Conservation (phyloP, 805 yeast genomes). For the Candida ipomoeae region DNA sequence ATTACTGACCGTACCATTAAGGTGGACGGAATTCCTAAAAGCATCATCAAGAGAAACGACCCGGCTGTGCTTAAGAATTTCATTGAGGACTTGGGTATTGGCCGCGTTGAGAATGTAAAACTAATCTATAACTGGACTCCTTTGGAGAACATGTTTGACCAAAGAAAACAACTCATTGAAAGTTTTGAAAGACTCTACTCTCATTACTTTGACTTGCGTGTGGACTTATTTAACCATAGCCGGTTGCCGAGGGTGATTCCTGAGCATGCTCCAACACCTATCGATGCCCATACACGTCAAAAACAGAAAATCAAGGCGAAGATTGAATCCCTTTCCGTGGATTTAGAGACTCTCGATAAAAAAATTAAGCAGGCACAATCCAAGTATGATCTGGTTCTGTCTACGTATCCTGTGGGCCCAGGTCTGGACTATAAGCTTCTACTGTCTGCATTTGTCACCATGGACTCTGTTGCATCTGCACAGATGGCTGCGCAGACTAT, state of each 20-base stretch:
- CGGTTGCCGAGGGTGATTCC: slow-evolving; percentile 33
- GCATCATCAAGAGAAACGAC: slow-evolving; percentile 32
- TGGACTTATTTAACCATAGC: slow-evolving; percentile 33
- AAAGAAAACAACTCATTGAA: slow-evolving; percentile 28
- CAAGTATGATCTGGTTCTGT: slow-evolving; percentile 26
- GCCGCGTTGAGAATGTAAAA: slow-evolving; percentile 48
- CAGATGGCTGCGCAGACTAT: slow-evolving; percentile 48
- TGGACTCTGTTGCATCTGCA: slow-evolving; percentile 47
- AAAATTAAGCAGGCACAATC: slow-evolving; percentile 33
- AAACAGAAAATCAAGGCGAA: slow-evolving; percentile 21
- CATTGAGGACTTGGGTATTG: slow-evolving; percentile 53
- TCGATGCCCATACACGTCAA: slow-evolving; percentile 7
- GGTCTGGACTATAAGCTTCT: slow-evolving; percentile 35
- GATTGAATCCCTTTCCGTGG: slow-evolving; percentile 30
- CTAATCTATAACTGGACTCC: slow-evolving; percentile 45
- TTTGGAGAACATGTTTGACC: slow-evolving; percentile 34
- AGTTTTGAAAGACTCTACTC: slow-evolving; percentile 43
- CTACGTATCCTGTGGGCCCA: slow-evolving; percentile 24
- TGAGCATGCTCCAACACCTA: slow-evolving; percentile 10
- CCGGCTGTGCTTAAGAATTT: slow-evolving; percentile 44
- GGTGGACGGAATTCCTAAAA: slow-evolving; percentile 50
- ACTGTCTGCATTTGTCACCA: slow-evolving; percentile 45
- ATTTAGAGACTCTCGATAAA: slow-evolving; percentile 35
- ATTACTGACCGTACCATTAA: slow-evolving; percentile 57
- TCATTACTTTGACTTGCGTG: slow-evolving; percentile 37